These are phyloP conservation scores for Saccharomycopsis vini DNA, from an alignment of 805 yeast genomes.

Conservation along the genomic window DNA sequence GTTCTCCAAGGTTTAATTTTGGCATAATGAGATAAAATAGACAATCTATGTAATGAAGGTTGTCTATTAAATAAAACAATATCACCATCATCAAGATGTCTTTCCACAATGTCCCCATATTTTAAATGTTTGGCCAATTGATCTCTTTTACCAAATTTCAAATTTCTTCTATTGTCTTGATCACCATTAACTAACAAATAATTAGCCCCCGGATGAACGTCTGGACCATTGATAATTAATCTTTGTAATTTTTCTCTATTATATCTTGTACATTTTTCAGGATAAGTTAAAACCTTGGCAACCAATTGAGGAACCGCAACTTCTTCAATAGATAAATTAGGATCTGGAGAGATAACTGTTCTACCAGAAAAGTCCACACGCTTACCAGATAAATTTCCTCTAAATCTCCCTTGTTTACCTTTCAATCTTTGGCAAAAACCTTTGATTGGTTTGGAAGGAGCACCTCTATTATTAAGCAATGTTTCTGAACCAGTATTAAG, in stretches of 20 bases:
- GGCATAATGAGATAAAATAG: conserved; percentile 92
- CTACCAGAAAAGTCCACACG: conserved; percentile 98
- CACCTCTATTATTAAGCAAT: conserved; percentile 42
- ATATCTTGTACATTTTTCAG: conserved; percentile 87
- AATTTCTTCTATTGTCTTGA: conserved; percentile 68
- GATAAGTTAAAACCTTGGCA: conserved; percentile 91
- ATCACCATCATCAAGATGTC: conserved; percentile 97
- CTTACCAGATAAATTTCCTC: conserved; percentile 97
- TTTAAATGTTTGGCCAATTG: conserved; percentile 68
- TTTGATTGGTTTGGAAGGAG: conserved; percentile 74
- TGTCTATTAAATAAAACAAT: conserved; percentile 93
- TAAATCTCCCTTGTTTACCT: conserved; percentile 97
- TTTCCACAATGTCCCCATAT: conserved; percentile 89
- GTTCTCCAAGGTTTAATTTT: conserved; percentile 98
- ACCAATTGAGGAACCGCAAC: conserved; percentile 98
- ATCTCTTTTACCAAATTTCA: conserved; percentile 78
- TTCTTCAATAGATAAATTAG: conserved; percentile 87
- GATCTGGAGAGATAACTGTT: conserved; percentile 98
- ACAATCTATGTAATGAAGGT: conserved; percentile 91
- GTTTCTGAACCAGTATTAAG: conserved; percentile 59
- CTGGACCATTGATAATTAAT: conserved; percentile 77
- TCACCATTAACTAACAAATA: conserved; percentile 78
- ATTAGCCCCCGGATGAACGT: conserved; percentile 92
- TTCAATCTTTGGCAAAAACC: conserved; percentile 95
- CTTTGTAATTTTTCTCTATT: conserved; percentile 69